A percentile compares a stretch with the other conserved stretches of the same genome.
phyloP scores from a whole-genome alignment of 139 green algal genomes.

The Axilococcus clingmanii region DNA sequence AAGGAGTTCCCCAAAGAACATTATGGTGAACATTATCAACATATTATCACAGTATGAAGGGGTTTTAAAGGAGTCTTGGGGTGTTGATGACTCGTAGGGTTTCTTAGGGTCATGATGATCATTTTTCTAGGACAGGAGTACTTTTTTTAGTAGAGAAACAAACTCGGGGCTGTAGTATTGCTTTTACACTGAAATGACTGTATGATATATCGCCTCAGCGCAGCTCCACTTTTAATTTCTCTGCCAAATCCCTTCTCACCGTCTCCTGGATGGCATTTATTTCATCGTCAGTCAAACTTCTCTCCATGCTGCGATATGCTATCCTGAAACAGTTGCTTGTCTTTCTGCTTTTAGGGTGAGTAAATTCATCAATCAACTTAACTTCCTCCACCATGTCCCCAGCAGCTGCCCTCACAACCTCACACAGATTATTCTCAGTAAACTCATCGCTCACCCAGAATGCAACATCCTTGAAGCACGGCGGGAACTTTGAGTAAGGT shows the following conservation, averaged over 20 bases:
- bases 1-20: too few species aligned
- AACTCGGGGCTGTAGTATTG: too few species aligned
- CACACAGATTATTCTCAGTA: conserved; percentile 98
- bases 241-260: conserved; percentile 42
- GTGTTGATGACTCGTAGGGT: too few species aligned
- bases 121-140: too few species aligned
- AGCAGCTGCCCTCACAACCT: conserved; percentile 68
- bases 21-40: too few species aligned
- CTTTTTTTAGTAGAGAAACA: too few species aligned
- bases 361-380: conserved; percentile 93
- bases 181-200: too few species aligned
- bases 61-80: too few species aligned
- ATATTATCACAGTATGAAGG: too few species aligned
- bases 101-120: too few species aligned
- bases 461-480: conserved; percentile 95
- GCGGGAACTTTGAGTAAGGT: conserved; percentile 90
- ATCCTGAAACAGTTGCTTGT: conserved; percentile 96
- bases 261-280: conserved; percentile 88
- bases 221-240: conserved; percentile 62
- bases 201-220: conserved; percentile 24
- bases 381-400: conserved; percentile 93
- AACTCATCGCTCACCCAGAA: conserved; percentile 91
- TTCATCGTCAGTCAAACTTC: conserved; percentile 92
- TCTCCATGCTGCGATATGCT: conserved; percentile 85
- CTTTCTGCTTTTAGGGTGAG: conserved; percentile 79